Base-by-base conservation (phyloP, 441 rosid genomes). In the Pelargonium citronellum region DNA sequence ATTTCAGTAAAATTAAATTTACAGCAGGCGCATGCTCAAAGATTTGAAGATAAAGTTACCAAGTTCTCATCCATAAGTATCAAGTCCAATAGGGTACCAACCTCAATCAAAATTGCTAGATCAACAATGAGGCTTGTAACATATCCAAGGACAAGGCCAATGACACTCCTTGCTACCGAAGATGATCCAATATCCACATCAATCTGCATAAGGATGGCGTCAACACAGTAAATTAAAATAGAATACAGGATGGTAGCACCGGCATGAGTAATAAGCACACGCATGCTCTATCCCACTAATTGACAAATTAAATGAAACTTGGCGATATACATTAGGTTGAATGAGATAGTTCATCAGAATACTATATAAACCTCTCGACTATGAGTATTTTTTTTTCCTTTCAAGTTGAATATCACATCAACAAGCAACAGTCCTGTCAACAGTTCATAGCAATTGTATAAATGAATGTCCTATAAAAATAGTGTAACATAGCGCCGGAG, bases 161-260 rank as follows among this genome's bases (percentile, higher is more conserved):
- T 85, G 65, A 95, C 95, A 67, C 97, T 85, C 75, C 92, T 85
- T 46, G 99, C 99, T 10, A 95, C 99, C 7, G 99, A 88, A n/a
- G 99, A 95, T 76, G 99, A 95, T 73, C 98, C 99, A 67, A 95
- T 92, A 78, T 91, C 98, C 74, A 95, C 99, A 78, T 92, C 99
- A 63, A 92, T 91, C 99, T 95, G 88, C 83, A 83, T 19, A 34
- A 78, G 3, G 75, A 53, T 2, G 4, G 7, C 70, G 69, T 65
- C 19, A 47, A 41, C 20, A 46, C 0, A 55, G 37, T 20, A 68
- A 67, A 61, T 44, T 61, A 27, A 61, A 24, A 27, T 16, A 24
- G 65, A 61, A 22, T 17, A 67, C 5, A 49, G 30, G 55, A 22
- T 4, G 63, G 73, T 73, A 49, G 62, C 60, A 68, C 41, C 53